Conservation (phyloP, 768 basidiomycete species). For the Suillus plorans region DNA sequence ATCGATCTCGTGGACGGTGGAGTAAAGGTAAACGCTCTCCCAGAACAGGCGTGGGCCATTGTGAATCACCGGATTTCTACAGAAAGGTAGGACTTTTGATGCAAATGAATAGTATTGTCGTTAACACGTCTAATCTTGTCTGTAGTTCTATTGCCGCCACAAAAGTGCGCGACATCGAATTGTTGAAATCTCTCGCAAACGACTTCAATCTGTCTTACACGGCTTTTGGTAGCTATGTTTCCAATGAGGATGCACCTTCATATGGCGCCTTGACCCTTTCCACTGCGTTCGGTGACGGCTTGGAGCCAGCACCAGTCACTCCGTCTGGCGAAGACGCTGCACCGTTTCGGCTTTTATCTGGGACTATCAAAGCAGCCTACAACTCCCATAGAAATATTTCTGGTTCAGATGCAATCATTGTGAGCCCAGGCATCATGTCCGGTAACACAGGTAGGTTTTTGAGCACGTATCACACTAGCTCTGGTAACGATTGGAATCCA, state of each 20-base stretch:
- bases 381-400: conserved; percentile 43
- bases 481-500: conserved; percentile 11
- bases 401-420: conserved; percentile 38
- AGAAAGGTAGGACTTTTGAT: conserved; percentile 41
- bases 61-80: conserved; percentile 73
- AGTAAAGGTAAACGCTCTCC: conserved; percentile 77
- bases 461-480: neutral
- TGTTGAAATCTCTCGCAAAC: conserved; percentile 43
- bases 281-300: conserved; percentile 42
- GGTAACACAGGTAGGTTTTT: conserved; percentile 47
- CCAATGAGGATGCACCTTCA: conserved; percentile 32
- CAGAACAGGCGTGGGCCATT: conserved; percentile 67
- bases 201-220: conserved; percentile 58
- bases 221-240: conserved; percentile 51
- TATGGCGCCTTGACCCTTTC: conserved; percentile 50
- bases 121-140: neutral
- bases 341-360: conserved; percentile 54
- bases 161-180: conserved; percentile 42
- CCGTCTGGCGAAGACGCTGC: conserved; percentile 31
- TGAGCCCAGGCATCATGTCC: conserved; percentile 54
- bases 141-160: conserved; percentile 41
- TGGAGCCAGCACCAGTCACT: conserved; percentile 73
- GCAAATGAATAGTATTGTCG: no score
- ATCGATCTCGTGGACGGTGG: conserved; percentile 69
- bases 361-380: conserved; percentile 63